Evolutionary conservation across 441 rosid genomes (phyloP), one percentile per base, ranked within the genome.

Genomic region (Gossypium schwendimanii): DNA sequence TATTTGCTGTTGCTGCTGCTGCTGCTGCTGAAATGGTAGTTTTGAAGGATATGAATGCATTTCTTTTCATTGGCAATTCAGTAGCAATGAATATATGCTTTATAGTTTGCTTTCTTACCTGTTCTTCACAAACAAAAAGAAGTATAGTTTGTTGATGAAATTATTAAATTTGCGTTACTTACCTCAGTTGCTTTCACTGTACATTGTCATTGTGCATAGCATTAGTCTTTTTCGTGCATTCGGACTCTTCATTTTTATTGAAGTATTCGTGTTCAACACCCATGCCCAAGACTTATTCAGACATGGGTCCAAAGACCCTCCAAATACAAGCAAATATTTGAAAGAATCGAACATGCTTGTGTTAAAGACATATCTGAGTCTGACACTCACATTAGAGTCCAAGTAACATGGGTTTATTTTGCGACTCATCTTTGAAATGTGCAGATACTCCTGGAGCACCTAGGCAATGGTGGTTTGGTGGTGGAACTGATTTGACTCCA

Each of bases 401-500:
- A 3, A 53, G 12, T 18, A 53, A 53, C 11, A 7, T 53, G 8
- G 10, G 20, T 76, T 39, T 55, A 70, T 4, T 71, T 71, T 36
- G 17, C 9, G 26, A 41, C 23, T n/a, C 1, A 3, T 41, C 23
- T 71, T 41, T n/a, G 4, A 24, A 71, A 53, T 28, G 57, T 33
- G 76, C 77, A 95, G 99, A 95, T 85, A 72, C 73, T 74, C 98
- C 97, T 70, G 99, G 99, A 84, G 98, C 98, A 67, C 98, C 98
- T 2, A 84, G 90, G 82, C 97, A 91, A 66, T 95, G 98, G 99
- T 95, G 98, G 99, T 93, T 95, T 78, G 97, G 99, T 50, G 98
- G 99, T 72, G 99, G 99, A 33, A 95, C 99, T 71, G 99, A 95
- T 85, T 86, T 95, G 41, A 92, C 99, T 49, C 99, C 99, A 80